These are phyloP conservation scores for Azolla pinnata DNA, from an alignment of 75 land plant species.

Conservation along the genomic window DNA sequence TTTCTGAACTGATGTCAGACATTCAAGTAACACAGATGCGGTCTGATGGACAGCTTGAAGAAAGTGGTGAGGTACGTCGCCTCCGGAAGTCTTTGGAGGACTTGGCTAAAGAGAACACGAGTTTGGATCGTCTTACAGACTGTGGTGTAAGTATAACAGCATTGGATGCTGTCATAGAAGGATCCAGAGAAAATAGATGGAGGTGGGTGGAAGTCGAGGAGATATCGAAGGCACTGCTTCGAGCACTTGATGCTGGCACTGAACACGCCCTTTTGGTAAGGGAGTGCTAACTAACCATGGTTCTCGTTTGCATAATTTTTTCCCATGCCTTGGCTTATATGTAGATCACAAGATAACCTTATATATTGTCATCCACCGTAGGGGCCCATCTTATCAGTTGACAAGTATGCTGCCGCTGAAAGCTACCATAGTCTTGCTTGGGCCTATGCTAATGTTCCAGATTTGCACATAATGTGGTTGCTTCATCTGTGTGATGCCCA, in stretches of 20 bases:
- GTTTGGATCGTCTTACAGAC: constrained; percentile 43
- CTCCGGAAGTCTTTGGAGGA: constrained; percentile 76
- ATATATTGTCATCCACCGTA: no score
- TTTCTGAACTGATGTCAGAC: constrained; percentile 97
- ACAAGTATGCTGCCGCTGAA: constrained; percentile 94
- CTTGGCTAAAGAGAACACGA: constrained; percentile 55
- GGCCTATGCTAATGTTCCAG: constrained; percentile 96
- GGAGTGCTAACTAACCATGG: no score
- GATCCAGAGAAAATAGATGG: constrained; percentile 54
- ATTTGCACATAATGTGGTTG: constrained; percentile 99
- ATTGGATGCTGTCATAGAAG: constrained; percentile 46
- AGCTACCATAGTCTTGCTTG: constrained; percentile 77
- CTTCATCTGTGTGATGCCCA: constrained; percentile 97
- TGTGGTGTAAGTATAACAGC: constrained; percentile 59
- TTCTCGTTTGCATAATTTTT: no score
- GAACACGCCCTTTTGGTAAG: constrained; percentile 91
- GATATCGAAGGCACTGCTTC: constrained; percentile 58
- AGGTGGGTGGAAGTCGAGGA: constrained; percentile 70
- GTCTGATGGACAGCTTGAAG: constrained; percentile 79
- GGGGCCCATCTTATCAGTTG: constrained; percentile 57
- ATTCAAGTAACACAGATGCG: constrained; percentile 95
- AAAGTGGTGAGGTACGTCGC: constrained; percentile 86
- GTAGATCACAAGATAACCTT: no score
- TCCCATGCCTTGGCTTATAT: no score
- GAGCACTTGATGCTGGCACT: constrained; percentile 91